Evolutionary conservation across 371 early-diverging fungal species (phyloP).

Genomic region (Conidiobolus incongruus): DNA sequence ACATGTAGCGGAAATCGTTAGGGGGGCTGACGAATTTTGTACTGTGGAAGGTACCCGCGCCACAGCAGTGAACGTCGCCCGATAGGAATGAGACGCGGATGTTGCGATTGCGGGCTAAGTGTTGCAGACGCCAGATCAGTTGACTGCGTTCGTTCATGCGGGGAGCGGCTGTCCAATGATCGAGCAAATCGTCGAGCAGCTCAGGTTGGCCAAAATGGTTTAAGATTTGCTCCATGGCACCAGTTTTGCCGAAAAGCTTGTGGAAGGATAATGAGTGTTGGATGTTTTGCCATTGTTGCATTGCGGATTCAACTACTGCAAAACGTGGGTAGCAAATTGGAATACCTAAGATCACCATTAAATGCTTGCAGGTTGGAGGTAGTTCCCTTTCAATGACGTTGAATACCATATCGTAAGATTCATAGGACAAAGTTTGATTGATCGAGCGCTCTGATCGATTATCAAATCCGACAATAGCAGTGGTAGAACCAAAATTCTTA

Average conservation of each 20-base stretch:
- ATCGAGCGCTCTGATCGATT: conserved; percentile 55
- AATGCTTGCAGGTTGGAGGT: conserved; percentile 27
- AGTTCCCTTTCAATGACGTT: conserved; percentile 21
- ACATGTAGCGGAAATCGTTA: conserved; percentile 43
- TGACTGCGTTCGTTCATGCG: conserved; percentile 44
- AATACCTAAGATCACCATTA: conserved; percentile 45
- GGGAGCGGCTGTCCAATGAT: conserved; percentile 32
- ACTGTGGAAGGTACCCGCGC: conserved; percentile 27
- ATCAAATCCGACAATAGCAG: conserved; percentile 41
- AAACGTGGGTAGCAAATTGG: conserved; percentile 56
- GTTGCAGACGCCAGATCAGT: conserved; percentile 38
- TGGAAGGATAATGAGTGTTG: conserved; percentile 9
- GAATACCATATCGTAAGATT: conserved; percentile 36
- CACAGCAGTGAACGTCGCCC: conserved; percentile 75
- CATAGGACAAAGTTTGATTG: conserved; percentile 27
- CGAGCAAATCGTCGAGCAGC: conserved; percentile 55
- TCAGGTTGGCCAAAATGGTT: conserved; percentile 62
- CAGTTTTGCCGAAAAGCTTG: conserved; percentile 22
- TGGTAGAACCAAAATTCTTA: conserved; percentile 38
- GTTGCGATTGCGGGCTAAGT: conserved; percentile 24
- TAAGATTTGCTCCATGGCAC: conserved; percentile 20
- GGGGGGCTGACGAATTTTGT: conserved; percentile 19
- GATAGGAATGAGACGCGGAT: conserved; percentile 58
- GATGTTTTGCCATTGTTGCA: conserved; percentile 10
- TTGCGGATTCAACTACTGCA: conserved; percentile 36